These are phyloP conservation scores for Solanum hybrid DNA, from an alignment of 305 asterid species.

Conservation along the genomic window DNA sequence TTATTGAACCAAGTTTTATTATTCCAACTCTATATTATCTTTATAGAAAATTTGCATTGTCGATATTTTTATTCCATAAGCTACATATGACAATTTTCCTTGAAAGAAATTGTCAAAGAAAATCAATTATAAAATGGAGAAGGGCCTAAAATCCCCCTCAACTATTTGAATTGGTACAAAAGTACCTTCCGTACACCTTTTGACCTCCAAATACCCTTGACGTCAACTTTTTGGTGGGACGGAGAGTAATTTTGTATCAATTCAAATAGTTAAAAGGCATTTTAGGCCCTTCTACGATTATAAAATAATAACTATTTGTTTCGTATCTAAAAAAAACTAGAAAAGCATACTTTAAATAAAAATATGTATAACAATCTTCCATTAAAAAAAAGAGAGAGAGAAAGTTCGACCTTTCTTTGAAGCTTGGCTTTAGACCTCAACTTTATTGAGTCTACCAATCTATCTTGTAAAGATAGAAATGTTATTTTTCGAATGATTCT, in stretches of 20 bases:
- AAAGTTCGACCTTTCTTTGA: not conserved
- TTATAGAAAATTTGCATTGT: not conserved
- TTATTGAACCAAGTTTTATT: not conserved
- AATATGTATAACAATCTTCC: not conserved
- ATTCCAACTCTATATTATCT: no score
- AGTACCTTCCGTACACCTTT: not conserved
- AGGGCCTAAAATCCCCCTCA: not conserved
- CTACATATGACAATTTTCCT: not conserved
- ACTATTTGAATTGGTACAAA: not conserved
- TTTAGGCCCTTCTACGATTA: not conserved
- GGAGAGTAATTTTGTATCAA: accelerated
- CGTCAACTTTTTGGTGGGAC: accelerated
- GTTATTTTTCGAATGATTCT: not conserved
- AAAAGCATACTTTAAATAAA: no score
- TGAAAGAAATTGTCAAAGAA: not conserved
- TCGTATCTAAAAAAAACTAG: accelerated
- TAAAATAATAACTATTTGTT: not conserved
- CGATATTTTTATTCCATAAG: not conserved
- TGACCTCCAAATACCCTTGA: not conserved
- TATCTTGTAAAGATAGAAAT: not conserved
- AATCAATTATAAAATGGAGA: not conserved
- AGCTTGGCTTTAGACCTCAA: not conserved
- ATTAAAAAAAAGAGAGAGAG: not conserved
- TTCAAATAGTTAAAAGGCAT: not conserved
- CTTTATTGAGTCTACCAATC: not conserved